Base-by-base conservation (phyloP, 345 rosid genomes). In the Physaria fendleri region DNA sequence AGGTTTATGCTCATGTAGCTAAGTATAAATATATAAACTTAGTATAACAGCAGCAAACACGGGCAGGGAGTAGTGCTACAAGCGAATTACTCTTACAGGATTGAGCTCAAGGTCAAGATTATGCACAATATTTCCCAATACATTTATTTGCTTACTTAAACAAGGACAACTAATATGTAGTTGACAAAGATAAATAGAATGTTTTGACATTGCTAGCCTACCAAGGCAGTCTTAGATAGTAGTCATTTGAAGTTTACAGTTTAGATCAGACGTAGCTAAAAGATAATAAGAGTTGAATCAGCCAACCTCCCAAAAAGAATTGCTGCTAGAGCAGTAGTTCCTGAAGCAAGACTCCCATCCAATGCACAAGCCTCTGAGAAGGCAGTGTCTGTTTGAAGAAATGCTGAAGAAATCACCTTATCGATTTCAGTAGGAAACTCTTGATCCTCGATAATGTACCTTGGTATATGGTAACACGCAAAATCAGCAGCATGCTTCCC, bases 401-500 rank as follows among this genome's bases (percentile, higher is more conserved):
- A 90, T 12, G 94, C 94, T 24, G 97, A 85, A 56, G 97, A 56
- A 30, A 87, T 61, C 66, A 71, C 83, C 76, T 74, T 87, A 71
- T 80, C 77, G 33, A 90, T 71, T 52, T 85, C 85, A 40, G 37
- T 55, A 5, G 97, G 97, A 54, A 87, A 90, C 59, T 74, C 79
- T 71, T 71, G 75, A 68, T 87, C 83, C 64, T 81, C 77, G 15
- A 82, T 65, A 54, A 90, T 87, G 72, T 77, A 82, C 72, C 79
- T 88, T 4, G 86, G 89, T 64, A 88, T 76, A 66, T 83, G 77
- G 62, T 20, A 8, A 81, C 85, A 42, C 28, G 90, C 87, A 68
- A 85, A 88, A 29, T 87, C 86, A 29, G 97, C 96, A 18, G 97
- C 97, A 74, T 87, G 91, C 71, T 83, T 87, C 60, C 97, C 96